Evolutionary conservation across 2,329 filamentous ascomycete genomes (phyloP), one percentile per base, ranked within the genome.

Genomic region (Orbilia oligospora): DNA sequence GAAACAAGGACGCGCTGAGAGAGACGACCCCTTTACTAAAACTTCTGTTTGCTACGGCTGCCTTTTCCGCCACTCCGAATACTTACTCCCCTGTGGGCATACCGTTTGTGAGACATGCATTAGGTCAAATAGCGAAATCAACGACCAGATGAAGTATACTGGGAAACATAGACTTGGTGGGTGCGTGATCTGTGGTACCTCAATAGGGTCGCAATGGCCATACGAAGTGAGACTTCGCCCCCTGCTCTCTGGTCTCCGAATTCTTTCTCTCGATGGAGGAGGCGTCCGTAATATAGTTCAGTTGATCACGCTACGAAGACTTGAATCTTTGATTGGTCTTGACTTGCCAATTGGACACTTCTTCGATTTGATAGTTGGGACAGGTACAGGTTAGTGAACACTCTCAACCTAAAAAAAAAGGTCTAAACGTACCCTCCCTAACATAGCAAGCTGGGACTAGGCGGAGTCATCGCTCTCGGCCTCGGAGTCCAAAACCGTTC

Each of bases 261-360:
- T 73, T 9, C 48, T 73, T 5, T 66, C 70, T 2, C 61, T 73
- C 5, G 70, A 73, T 38, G 70, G 70, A 5, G 70, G 70, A 20
- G 70, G 70, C 2, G 49, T 67, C 20, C 58, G 63, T 33, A 61
- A 61, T 1, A 58, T 73, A 2, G 14, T 58, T 0, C 33, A 73
- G 51, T 49, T 73, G 27, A 38, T 18, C 1, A 38, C 48, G 1
- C 22, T 73, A 10, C 14, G 58, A 24, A 48, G 36, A 20, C 20
- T 73, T 0, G 58, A 73, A 18, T 48, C 48, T 12, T 16, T 48
- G 1, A 73, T 58, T 3, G 70, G 51, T 3, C 48, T 73, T 14
- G 61, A 44, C 0, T 20, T 73, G 36, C 70, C 70, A n/a, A 73
- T 73, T 58, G 49, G 48, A 5, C 0, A 33, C 2, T 73, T 73